phyloP scores from a whole-genome alignment of 257 asterid genomes.

The Solanum boliviense region DNA sequence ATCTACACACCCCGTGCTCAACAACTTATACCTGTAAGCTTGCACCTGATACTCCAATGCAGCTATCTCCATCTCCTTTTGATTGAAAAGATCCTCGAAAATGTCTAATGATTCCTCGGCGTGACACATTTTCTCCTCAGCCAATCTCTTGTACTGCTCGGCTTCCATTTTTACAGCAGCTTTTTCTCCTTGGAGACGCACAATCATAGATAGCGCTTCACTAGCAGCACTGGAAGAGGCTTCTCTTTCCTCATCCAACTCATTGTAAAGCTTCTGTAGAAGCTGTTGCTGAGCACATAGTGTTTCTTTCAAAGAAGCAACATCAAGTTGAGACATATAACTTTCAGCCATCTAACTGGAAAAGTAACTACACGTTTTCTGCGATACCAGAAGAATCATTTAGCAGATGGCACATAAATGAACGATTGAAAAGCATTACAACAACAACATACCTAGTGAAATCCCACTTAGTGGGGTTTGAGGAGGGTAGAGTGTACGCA shows the following conservation, averaged over 20 bases:
- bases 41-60: slow-evolving; percentile 67
- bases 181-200: slow-evolving; percentile 85
- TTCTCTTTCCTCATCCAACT: slow-evolving; percentile 84
- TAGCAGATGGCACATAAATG: not conserved
- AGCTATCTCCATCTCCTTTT: slow-evolving; percentile 87
- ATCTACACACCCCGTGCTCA: slow-evolving; percentile 55
- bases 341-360: slow-evolving; percentile 33
- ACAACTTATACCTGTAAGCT: slow-evolving; percentile 38
- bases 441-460: not conserved
- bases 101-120: slow-evolving; percentile 75
- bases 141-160: slow-evolving; percentile 74
- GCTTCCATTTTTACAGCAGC: slow-evolving; percentile 85
- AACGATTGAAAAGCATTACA: not conserved
- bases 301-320: slow-evolving; percentile 44
- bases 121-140: slow-evolving; percentile 74
- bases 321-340: slow-evolving; percentile 31
- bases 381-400: not conserved
- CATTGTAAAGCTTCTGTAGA: slow-evolving; percentile 67
- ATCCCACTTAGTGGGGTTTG: not conserved
- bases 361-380: not conserved
- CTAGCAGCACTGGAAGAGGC: slow-evolving; percentile 78
- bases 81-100: slow-evolving; percentile 66
- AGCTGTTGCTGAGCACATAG: slow-evolving; percentile 69
- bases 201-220: slow-evolving; percentile 69
- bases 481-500: not conserved